Conservation (phyloP, 306 rosid genomes). For the Echinosophora koreensis region DNA sequence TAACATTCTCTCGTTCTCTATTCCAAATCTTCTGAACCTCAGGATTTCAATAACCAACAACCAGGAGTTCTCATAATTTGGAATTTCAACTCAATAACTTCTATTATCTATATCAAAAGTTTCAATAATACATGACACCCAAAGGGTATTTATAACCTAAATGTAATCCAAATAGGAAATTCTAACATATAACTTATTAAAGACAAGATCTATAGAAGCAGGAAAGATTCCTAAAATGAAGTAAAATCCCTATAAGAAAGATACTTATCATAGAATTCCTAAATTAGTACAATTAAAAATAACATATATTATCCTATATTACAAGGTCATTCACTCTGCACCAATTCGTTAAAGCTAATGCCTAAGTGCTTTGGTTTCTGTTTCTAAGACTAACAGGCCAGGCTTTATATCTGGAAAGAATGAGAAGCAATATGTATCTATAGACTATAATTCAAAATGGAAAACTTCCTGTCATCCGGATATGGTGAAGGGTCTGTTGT, state of each 20-base stretch:
- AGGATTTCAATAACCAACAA: too few species aligned
- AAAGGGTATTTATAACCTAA: background rate
- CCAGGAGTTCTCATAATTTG: too few species aligned
- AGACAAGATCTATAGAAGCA: too few species aligned
- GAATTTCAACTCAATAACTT: background rate
- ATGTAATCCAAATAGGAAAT: too few species aligned
- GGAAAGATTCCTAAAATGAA: too few species aligned
- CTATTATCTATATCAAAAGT: background rate
- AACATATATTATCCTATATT: too few species aligned
- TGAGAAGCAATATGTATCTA: conserved; percentile 32
- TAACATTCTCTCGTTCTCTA: too few species aligned
- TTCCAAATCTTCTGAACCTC: too few species aligned
- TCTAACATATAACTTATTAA: too few species aligned
- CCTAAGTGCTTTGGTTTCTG: conserved; percentile 50
- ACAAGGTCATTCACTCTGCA: background rate
- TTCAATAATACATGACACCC: background rate
- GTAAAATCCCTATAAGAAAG: too few species aligned
- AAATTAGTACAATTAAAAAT: too few species aligned
- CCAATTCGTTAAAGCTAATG: conserved; percentile 48
- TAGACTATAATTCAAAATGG: conserved; percentile 65
- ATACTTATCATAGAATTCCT: too few species aligned
- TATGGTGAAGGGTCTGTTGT: conserved; percentile 67
- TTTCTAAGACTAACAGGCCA: conserved; percentile 58
- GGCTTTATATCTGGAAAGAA: conserved; percentile 43
- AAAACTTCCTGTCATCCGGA: conserved; percentile 67